Evolutionary conservation across 1,284 basidiomycete genomes (phyloP).

Genomic region (Xerocomus minutiporus): DNA sequence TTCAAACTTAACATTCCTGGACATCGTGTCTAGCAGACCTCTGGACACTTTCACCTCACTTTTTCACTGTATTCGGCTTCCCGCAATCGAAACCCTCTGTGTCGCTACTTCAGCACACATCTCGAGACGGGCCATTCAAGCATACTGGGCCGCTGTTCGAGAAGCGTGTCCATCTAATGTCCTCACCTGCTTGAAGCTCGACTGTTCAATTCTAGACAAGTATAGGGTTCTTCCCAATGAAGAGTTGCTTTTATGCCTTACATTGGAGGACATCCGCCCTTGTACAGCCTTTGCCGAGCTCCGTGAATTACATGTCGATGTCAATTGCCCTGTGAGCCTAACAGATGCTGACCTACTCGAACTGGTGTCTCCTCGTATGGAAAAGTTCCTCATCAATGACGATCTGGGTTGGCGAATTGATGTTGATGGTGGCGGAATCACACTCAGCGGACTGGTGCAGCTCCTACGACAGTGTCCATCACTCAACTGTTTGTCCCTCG

Average conservation of each 20-base stretch:
- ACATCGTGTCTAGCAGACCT: background rate
- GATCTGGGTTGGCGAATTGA: background rate
- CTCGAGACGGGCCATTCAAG: background rate
- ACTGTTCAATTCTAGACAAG: no score
- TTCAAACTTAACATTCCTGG: background rate
- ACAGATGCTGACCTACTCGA: background rate
- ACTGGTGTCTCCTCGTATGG: no score
- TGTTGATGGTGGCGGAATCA: background rate
- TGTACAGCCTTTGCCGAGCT: background rate
- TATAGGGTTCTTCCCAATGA: background rate
- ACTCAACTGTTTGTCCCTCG: no score
- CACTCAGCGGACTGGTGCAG: background rate
- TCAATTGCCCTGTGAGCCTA: background rate
- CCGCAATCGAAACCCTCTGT: background rate
- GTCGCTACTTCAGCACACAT: background rate
- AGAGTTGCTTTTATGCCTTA: background rate
- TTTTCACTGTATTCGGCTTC: background rate
- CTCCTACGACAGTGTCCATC: no score
- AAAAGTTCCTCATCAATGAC: background rate
- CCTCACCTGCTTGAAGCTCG: background rate
- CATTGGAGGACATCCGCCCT: background rate
- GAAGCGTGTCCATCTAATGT: background rate
- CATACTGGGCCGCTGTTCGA: background rate
- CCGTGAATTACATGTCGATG: background rate
- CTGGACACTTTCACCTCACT: background rate